phyloP scores from a whole-genome alignment of 148 eudicot species.

The Rhododendron williamsianum region DNA sequence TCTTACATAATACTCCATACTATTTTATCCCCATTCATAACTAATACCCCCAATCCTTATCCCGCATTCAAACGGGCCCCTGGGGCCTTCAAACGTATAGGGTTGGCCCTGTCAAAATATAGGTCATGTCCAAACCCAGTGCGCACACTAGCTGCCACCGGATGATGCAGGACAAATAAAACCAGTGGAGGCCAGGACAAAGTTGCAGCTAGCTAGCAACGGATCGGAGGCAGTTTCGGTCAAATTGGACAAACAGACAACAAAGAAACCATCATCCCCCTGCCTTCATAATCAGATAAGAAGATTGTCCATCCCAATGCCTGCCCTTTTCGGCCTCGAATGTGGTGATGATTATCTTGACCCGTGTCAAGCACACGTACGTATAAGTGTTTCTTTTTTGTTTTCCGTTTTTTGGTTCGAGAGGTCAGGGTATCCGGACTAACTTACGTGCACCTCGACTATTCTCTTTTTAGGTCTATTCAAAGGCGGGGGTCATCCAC shows the following conservation, averaged over 20 bases:
- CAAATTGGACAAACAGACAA: background rate
- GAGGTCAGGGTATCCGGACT: no score
- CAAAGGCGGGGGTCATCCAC: background rate
- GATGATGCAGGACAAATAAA: background rate
- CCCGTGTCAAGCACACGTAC: background rate
- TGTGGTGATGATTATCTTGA: background rate
- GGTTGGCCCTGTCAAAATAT: no score
- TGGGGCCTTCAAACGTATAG: no score
- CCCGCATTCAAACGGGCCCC: no score
- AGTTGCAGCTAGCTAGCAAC: slow-evolving; percentile 7
- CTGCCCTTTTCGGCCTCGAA: background rate
- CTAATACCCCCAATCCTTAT: no score
- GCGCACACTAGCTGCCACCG: no score
- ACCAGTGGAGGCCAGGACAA: background rate
- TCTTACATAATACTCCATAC: no score
- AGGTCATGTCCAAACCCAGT: no score
- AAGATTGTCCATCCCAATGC: background rate
- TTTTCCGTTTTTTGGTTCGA: no score
- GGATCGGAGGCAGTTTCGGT: background rate
- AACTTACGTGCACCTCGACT: no score
- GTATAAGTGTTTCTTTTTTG: background rate
- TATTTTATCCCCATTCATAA: no score
- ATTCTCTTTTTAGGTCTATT: no score
- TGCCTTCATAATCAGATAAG: background rate
- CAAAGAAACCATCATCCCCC: slow-evolving; percentile 3